Evolutionary conservation across 805 yeast genomes (phyloP).

Genomic region (Maudiozyma turicensis): DNA sequence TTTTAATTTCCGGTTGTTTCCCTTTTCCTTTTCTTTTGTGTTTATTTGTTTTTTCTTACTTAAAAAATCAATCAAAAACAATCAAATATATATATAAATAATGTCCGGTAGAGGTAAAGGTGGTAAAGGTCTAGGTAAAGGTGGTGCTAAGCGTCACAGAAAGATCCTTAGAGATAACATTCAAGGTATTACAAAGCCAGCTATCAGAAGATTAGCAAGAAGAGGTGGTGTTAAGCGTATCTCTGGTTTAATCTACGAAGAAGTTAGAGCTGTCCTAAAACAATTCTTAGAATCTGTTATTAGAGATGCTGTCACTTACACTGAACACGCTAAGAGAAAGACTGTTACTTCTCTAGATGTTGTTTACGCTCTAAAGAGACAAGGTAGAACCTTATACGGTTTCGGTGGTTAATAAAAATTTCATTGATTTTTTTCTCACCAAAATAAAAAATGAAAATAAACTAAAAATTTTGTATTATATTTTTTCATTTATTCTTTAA

Average conservation of each 20-base stretch:
- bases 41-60: not conserved
- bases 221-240: slow-evolving; percentile 99
- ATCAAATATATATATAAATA: slow-evolving; percentile 11
- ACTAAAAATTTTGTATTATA: not conserved
- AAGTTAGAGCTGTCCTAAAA: slow-evolving; percentile 93
- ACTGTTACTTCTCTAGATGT: slow-evolving; percentile 98
- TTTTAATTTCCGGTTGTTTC: not conserved
- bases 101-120: slow-evolving; percentile 99
- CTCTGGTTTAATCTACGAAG: slow-evolving; percentile 96
- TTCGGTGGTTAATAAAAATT: slow-evolving; percentile 77
- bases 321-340: slow-evolving; percentile 99
- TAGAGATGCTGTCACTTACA: slow-evolving; percentile 98
- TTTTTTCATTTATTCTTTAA: not conserved
- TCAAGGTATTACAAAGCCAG: slow-evolving; percentile 99
- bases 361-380: slow-evolving; percentile 98
- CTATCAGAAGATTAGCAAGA: slow-evolving; percentile 98
- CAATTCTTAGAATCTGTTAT: slow-evolving; percentile 93
- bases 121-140: slow-evolving; percentile 99
- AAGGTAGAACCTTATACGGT: slow-evolving; percentile 99
- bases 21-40: not conserved
- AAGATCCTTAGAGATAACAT: slow-evolving; percentile 98
- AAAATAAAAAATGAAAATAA: not conserved
- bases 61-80: not conserved
- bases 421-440: not conserved
- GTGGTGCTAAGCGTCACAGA: slow-evolving; percentile 99